Percentiles rank a stretch among this genome's conserved stretches.
phyloP scores from a whole-genome alignment of 768 basidiomycete genomes.

The Amanita muscaria region DNA sequence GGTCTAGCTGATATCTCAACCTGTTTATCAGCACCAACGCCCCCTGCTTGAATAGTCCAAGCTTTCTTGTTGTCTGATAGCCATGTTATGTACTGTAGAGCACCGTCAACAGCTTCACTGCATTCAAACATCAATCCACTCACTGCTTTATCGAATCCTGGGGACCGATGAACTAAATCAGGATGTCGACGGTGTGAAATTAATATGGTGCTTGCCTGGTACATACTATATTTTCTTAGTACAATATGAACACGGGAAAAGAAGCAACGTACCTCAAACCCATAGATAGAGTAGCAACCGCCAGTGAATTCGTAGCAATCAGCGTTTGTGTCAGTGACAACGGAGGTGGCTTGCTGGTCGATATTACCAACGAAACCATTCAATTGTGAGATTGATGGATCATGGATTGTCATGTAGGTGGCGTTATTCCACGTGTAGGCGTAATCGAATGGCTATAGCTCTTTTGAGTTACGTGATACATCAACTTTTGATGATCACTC shows the following conservation, averaged over 20 bases:
- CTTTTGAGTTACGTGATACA: conserved; percentile 3
- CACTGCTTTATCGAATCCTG: conserved; percentile 57
- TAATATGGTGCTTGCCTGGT: conserved; percentile 19
- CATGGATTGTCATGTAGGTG: conserved; percentile 44
- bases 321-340: conserved; percentile 58
- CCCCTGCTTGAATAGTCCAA: conserved; percentile 68
- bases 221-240: conserved; percentile 23
- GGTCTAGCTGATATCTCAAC: conserved; percentile 55
- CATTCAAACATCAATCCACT: conserved; percentile 13
- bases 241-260: background rate
- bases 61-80: conserved; percentile 50
- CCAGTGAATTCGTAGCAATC: conserved; percentile 53
- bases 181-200: conserved; percentile 7
- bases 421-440: conserved; percentile 61
- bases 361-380: conserved; percentile 63
- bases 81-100: conserved; percentile 73
- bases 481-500: conserved; percentile 17
- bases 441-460: conserved; percentile 56
- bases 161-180: conserved; percentile 15
- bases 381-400: conserved; percentile 43
- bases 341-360: conserved; percentile 72
- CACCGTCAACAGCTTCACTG: background rate
- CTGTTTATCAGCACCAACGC: conserved; percentile 48
- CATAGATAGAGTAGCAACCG: conserved; percentile 62
- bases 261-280: conserved; percentile 51